A percentile compares a stretch with the other conserved stretches of the same genome.
phyloP scores from a whole-genome alignment of 192 early-diverging fungal genomes.

The Mortierella hygrophila region DNA sequence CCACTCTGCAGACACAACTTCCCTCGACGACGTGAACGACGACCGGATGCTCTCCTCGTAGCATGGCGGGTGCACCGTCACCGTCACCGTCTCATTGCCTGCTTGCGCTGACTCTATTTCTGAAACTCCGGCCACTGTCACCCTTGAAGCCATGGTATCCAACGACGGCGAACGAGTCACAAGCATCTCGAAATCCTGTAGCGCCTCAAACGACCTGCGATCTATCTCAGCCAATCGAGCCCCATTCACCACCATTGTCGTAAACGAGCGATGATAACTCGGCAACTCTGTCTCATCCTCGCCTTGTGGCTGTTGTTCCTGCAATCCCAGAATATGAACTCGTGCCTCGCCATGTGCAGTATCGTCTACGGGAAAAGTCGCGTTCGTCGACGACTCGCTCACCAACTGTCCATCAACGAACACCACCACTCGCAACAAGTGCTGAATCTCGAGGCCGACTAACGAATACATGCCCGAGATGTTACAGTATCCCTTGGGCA shows the following conservation, averaged over 20 bases:
- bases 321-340: neutral
- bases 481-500: conserved; percentile 26
- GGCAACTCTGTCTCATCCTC: conserved; percentile 16
- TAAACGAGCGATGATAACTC: conserved; percentile 33
- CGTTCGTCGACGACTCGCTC: neutral
- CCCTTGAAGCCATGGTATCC: neutral
- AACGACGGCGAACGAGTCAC: neutral
- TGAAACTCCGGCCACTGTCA: neutral
- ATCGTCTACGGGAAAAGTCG: conserved; percentile 5
- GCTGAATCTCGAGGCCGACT: neutral
- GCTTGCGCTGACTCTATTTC: neutral
- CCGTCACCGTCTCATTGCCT: neutral
- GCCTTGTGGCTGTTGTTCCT: conserved; percentile 12
- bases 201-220: conserved; percentile 22
- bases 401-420: neutral
- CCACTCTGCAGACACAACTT: neutral
- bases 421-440: conserved; percentile 13
- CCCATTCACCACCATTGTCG: conserved; percentile 13
- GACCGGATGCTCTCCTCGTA: conserved; percentile 28
- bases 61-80: neutral
- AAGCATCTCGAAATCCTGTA: neutral
- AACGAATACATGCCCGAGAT: conserved; percentile 1
- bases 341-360: conserved; percentile 5
- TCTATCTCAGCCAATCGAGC: conserved; percentile 21
- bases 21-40: conserved; percentile 2